Percentiles rank a stretch among this genome's conserved stretches.
Evolutionary conservation across 768 basidiomycete species (phyloP).

Genomic region (Rhizopogon salebrosus): DNA sequence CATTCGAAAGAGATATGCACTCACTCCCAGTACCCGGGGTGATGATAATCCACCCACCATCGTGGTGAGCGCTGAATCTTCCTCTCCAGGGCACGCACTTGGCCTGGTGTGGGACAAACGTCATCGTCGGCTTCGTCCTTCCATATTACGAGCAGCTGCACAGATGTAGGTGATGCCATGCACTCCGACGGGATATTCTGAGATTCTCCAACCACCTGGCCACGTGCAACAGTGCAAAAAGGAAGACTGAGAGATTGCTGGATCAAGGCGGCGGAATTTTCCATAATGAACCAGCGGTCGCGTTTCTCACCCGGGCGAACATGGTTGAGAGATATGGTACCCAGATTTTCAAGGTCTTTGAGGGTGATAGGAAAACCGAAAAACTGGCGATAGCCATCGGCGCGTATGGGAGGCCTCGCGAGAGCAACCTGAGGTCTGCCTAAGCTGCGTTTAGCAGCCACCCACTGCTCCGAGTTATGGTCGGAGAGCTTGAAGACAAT

Average conservation of each 20-base stretch:
- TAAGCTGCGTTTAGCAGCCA: background rate
- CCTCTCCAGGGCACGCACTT: background rate
- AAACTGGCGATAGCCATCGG: background rate
- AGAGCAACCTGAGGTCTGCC: background rate
- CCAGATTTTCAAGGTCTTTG: background rate
- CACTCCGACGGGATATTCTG: background rate
- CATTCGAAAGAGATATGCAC: background rate
- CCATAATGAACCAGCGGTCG: background rate
- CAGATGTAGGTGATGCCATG: background rate
- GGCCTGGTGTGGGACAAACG: background rate
- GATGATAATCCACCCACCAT: conserved; percentile 1
- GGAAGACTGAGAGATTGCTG: background rate
- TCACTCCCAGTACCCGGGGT: background rate
- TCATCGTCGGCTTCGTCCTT: background rate
- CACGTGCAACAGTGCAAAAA: background rate
- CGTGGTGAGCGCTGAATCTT: background rate
- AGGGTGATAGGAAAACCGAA: background rate
- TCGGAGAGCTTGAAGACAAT: background rate
- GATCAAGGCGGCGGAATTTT: background rate
- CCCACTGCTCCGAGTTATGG: background rate
- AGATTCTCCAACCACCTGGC: background rate
- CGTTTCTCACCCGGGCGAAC: background rate
- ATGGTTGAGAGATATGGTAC: background rate
- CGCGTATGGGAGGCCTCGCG: background rate
- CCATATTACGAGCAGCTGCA: background rate